These are phyloP conservation scores for Podaxis carcinomalis DNA, from an alignment of 768 basidiomycete species.

Conservation along the genomic window DNA sequence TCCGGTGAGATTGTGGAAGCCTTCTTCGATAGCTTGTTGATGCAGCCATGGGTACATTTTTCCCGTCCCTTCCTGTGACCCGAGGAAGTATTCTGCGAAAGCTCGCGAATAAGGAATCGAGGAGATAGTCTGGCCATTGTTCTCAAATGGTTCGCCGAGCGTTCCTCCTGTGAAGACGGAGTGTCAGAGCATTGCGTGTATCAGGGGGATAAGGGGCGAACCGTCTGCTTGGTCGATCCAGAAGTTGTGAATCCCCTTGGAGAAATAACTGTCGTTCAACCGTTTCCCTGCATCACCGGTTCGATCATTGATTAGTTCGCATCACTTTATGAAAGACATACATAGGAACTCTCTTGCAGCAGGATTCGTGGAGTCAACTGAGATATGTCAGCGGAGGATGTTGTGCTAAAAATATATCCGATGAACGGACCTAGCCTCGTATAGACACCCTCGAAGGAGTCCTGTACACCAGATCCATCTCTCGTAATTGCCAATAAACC, in stretches of 20 bases:
- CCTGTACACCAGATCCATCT: slow-evolving; percentile 30
- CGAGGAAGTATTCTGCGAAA: slow-evolving; percentile 32
- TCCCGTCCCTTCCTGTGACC: slow-evolving; percentile 29
- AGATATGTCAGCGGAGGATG: background rate
- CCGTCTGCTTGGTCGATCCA: slow-evolving; percentile 37
- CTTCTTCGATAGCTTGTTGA: slow-evolving; percentile 33
- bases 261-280: slow-evolving; percentile 32
- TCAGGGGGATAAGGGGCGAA: slow-evolving; percentile 2
- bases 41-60: slow-evolving; percentile 37
- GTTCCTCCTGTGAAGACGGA: slow-evolving; percentile 22
- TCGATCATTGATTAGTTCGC: background rate
- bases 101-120: slow-evolving; percentile 28
- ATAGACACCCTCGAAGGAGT: slow-evolving; percentile 32
- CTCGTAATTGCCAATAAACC: slow-evolving; percentile 30
- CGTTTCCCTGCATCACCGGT: slow-evolving; percentile 23
- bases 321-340: slow-evolving; percentile 10
- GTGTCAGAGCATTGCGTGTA: background rate
- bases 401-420: background rate
- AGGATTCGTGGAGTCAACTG: slow-evolving; percentile 32
- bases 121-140: slow-evolving; percentile 28
- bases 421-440: slow-evolving; percentile 23
- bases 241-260: slow-evolving; percentile 32
- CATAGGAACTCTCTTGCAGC: slow-evolving; percentile 32
- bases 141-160: slow-evolving; percentile 30
- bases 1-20: slow-evolving; percentile 28